Conservation (phyloP, 2,329 filamentous ascomycete genomes). For the Fusarium tjaetaba region DNA sequence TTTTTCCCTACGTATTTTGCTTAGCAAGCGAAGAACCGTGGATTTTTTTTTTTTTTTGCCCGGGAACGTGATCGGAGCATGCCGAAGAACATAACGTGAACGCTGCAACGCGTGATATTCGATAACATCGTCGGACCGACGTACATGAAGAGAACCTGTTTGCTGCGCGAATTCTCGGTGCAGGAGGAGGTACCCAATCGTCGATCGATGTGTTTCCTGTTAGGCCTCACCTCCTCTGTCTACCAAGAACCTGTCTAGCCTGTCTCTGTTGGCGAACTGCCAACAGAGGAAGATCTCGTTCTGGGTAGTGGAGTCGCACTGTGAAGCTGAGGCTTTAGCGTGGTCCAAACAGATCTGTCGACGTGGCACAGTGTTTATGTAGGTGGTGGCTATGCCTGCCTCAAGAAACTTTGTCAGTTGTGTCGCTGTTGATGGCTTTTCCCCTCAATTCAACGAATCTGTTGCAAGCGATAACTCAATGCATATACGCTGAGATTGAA, state of each 20-base stretch:
- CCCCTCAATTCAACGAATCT: not conserved
- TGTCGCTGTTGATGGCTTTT: not conserved
- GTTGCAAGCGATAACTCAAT: not conserved
- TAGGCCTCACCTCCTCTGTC: constrained; percentile 6
- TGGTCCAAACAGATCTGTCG: not conserved
- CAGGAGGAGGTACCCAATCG: constrained; percentile 1
- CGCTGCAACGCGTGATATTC: not conserved
- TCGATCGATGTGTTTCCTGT: constrained; percentile 10
- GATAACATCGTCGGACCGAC: constrained; percentile 27
- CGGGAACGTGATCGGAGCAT: constrained; percentile 7
- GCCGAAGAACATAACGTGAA: constrained; percentile 8
- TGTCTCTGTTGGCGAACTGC: too few species aligned
- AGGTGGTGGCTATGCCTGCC: not conserved
- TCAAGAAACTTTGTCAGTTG: not conserved
- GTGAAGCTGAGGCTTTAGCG: constrained; percentile 13
- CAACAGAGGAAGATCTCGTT: not conserved
- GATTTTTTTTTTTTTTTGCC: not conserved
- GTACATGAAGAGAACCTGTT: constrained; percentile 1
- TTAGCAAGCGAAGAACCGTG: not conserved
- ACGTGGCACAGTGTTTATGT: constrained; percentile 26
- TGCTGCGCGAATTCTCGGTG: not conserved
- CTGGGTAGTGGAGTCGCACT: constrained; percentile 4
- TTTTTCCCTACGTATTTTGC: not conserved
- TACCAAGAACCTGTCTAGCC: not conserved
- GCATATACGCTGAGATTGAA: not conserved